Conservation (phyloP, 306 rosid species). For the Biancaea sappan region DNA sequence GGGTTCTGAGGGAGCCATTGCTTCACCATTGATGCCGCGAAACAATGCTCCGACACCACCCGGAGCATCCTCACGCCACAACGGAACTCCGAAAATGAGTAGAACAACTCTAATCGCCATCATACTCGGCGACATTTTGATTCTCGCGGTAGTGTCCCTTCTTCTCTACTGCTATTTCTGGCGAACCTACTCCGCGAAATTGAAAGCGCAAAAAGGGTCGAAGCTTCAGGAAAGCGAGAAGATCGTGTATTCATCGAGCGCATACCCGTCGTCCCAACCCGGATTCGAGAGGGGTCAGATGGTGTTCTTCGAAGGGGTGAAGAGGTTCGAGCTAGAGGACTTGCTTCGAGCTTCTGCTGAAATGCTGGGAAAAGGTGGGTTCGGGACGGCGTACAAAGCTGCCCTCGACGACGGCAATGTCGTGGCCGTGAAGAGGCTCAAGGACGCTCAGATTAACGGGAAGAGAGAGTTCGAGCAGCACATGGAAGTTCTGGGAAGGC, state of each 20-base stretch:
- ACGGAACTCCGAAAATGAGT: slow-evolving; percentile 50
- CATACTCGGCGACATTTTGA: slow-evolving; percentile 67
- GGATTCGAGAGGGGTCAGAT: slow-evolving; percentile 77
- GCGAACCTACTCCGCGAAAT: slow-evolving; percentile 52
- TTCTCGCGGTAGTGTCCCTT: slow-evolving; percentile 54
- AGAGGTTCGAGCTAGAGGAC: slow-evolving; percentile 84
- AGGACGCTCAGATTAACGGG: slow-evolving; percentile 80
- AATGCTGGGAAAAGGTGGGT: slow-evolving; percentile 97
- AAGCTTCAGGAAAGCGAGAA: slow-evolving; percentile 78
- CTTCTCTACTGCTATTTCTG: slow-evolving; percentile 80
- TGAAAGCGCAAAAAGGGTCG: slow-evolving; percentile 50
- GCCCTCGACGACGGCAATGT: slow-evolving; percentile 88
- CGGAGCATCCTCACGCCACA: slow-evolving; percentile 21
- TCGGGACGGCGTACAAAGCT: slow-evolving; percentile 97
- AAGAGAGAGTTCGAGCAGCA: slow-evolving; percentile 91
- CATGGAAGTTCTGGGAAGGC: slow-evolving; percentile 79
- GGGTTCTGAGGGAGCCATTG: slow-evolving; percentile 77
- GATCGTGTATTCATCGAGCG: slow-evolving; percentile 88
- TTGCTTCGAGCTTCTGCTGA: slow-evolving; percentile 94
- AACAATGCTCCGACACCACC: slow-evolving; percentile 40
- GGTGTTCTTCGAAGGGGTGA: slow-evolving; percentile 93
- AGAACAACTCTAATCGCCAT: slow-evolving; percentile 64
- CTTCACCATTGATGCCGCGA: slow-evolving; percentile 61
- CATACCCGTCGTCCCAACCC: slow-evolving; percentile 60
- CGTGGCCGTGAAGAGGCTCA: slow-evolving; percentile 90